These are phyloP conservation scores for Umbilicus rupestris DNA, from an alignment of 164 flowering plant genomes.

Conservation along the genomic window DNA sequence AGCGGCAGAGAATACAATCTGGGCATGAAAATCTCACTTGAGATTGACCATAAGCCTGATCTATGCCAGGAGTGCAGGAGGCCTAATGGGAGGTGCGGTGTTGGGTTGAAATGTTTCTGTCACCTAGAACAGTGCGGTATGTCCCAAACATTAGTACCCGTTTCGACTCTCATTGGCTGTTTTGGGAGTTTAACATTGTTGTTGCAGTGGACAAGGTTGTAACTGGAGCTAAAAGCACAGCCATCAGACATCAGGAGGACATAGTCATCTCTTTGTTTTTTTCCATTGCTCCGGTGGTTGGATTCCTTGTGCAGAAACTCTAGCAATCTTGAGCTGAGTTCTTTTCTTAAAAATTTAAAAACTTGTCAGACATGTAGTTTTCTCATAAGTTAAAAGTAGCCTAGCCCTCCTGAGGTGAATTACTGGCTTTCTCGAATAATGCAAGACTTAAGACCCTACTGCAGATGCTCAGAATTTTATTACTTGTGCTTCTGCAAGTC, in stretches of 20 bases:
- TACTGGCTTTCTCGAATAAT: too few relatives aligned
- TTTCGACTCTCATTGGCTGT: neutral
- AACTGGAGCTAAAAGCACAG: neutral
- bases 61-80: neutral
- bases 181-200: neutral
- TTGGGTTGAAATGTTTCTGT: conserved; percentile 2
- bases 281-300: neutral
- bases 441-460: too few relatives aligned
- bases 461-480: too few relatives aligned
- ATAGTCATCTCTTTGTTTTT: neutral
- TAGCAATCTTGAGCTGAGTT: neutral
- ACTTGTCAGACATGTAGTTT: too few relatives aligned
- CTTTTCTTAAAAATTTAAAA: too few relatives aligned
- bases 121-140: conserved; percentile 3
- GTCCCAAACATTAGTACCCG: neutral
- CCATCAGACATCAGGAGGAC: neutral
- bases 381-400: too few relatives aligned
- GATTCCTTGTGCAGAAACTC: neutral
- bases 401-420: too few relatives aligned
- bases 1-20: neutral
- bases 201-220: conserved; percentile 3
- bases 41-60: neutral
- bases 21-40: neutral
- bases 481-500: too few relatives aligned
- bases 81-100: neutral